Evolutionary conservation across 306 rosid species (phyloP).

Genomic region (Styphnolobium japonicum): DNA sequence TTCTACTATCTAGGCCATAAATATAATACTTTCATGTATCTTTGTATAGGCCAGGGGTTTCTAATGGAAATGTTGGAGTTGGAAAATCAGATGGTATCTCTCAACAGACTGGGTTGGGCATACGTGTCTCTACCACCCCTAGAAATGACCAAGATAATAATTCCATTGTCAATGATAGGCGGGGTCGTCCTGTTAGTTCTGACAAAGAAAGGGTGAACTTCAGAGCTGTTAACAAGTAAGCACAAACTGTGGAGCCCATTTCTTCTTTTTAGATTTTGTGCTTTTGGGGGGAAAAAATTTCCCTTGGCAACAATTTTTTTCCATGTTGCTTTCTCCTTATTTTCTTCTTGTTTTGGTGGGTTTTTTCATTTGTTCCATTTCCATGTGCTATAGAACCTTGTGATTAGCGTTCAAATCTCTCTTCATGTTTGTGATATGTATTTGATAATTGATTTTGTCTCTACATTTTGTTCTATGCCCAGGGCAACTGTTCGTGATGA

Average conservation of each 20-base stretch:
- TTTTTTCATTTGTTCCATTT: constrained; percentile 12
- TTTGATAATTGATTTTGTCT: constrained; percentile 16
- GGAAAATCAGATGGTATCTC: constrained; percentile 77
- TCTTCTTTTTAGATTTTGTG: constrained; percentile 16
- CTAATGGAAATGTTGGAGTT: constrained; percentile 72
- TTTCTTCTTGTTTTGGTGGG: constrained; percentile 16
- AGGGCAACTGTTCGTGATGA: constrained; percentile 89
- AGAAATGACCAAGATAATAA: constrained; percentile 72
- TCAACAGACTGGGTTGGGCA: constrained; percentile 76
- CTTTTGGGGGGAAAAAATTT: not conserved
- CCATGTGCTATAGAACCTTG: not conserved
- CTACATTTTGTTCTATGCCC: constrained; percentile 27
- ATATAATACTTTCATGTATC: constrained; percentile 23
- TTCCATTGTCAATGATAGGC: constrained; percentile 69
- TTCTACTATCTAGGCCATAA: constrained; percentile 22
- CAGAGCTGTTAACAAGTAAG: constrained; percentile 86
- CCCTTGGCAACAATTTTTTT: not conserved
- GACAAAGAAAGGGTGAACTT: constrained; percentile 84
- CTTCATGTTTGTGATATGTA: constrained; percentile 16
- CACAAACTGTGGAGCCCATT: constrained; percentile 7
- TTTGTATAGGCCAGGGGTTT: constrained; percentile 65
- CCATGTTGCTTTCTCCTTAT: constrained; percentile 12
- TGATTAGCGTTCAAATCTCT: constrained; percentile 4
- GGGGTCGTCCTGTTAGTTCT: constrained; percentile 71
- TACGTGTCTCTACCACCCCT: constrained; percentile 73